Conservation (phyloP, 2,329 filamentous ascomycete genomes). For the Fusarium newnesense region DNA sequence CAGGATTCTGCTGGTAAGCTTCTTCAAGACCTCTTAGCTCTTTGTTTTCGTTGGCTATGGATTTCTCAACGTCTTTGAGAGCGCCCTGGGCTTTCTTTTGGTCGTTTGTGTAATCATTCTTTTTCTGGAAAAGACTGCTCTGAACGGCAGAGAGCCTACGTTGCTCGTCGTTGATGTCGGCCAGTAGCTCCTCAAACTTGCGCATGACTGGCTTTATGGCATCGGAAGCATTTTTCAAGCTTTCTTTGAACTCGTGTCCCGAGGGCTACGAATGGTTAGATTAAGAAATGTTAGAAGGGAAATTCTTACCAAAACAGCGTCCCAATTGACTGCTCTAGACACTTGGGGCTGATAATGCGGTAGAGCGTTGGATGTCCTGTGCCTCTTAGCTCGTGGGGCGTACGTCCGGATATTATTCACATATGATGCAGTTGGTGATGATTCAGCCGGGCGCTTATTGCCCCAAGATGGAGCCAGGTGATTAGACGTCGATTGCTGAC, state of each 20-base stretch:
- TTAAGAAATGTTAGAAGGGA: fast-evolving
- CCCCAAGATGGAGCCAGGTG: background rate
- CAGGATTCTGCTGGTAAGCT: background rate
- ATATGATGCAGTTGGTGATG: background rate
- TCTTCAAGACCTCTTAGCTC: background rate
- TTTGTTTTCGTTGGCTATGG: background rate
- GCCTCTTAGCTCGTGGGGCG: background rate
- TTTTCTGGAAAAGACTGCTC: background rate
- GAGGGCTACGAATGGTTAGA: background rate
- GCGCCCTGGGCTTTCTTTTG: background rate
- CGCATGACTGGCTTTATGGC: background rate
- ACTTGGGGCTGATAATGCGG: background rate
- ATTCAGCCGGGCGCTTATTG: background rate
- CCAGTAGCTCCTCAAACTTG: background rate
- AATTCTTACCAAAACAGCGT: background rate
- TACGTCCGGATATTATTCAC: background rate
- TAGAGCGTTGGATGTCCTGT: background rate
- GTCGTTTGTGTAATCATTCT: background rate
- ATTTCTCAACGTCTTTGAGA: background rate
- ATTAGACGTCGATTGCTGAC: background rate
- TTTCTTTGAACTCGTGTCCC: background rate
- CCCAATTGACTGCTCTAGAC: background rate
- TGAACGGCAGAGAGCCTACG: background rate
- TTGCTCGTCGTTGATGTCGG: background rate
- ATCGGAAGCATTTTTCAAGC: background rate